These are phyloP conservation scores for Ceratobasidium sp. DNA, from an alignment of 1,284 basidiomycete species.

Conservation along the genomic window DNA sequence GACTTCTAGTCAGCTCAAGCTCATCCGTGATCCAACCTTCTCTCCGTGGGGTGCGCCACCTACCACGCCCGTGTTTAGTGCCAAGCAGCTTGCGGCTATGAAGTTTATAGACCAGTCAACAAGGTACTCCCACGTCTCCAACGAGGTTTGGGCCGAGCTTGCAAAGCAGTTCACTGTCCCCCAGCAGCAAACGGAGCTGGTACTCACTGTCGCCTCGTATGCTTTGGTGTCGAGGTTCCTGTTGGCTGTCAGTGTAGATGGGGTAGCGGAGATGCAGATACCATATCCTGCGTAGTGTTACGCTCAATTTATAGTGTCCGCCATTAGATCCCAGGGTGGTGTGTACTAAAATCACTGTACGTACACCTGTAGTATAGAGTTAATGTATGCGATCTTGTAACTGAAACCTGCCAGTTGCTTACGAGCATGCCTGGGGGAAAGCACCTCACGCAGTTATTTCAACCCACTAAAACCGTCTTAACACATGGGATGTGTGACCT, in stretches of 20 bases:
- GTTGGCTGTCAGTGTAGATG: constrained; percentile 45
- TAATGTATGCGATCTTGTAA: too few relatives aligned
- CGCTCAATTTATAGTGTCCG: background rate
- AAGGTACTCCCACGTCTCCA: constrained; percentile 28
- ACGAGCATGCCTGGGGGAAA: too few relatives aligned
- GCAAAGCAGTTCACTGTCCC: constrained; percentile 15
- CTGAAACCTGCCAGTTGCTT: too few relatives aligned
- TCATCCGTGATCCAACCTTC: constrained; percentile 37
- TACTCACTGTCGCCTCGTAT: constrained; percentile 30
- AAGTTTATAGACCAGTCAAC: constrained; percentile 44
- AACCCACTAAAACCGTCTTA: too few relatives aligned
- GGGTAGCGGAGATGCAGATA: constrained; percentile 39
- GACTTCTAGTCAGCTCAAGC: constrained; percentile 43
- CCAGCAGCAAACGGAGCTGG: constrained; percentile 34
- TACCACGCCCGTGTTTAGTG: constrained; percentile 3
- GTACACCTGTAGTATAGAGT: background rate
- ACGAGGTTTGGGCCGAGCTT: constrained; percentile 29
- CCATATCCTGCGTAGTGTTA: constrained; percentile 27
- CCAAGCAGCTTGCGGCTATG: constrained; percentile 35
- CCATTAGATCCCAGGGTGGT: too few relatives aligned
- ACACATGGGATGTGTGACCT: too few relatives aligned
- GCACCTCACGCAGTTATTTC: too few relatives aligned
- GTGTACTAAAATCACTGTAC: too few relatives aligned
- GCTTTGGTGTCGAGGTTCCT: constrained; percentile 45
- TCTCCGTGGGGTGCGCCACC: constrained; percentile 24